Evolutionary conservation across 1,284 basidiomycete species (phyloP), one percentile per base, ranked within the genome.

Genomic region (Malassezia pachydermatis): DNA sequence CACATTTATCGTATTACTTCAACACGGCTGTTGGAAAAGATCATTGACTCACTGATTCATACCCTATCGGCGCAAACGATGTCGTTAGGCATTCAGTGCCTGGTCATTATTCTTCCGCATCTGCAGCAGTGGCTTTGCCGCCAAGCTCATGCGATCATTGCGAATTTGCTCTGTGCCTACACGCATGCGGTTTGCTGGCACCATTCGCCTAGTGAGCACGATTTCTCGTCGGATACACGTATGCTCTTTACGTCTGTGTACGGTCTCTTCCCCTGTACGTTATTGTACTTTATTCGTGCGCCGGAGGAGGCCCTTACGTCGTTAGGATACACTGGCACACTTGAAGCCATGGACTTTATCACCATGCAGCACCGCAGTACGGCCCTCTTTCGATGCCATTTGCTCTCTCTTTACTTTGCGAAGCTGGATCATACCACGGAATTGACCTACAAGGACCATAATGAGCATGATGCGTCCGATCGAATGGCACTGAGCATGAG

Each of bases 251-350:
- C 83, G 6, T 77, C 80, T 47, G 75, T 90, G 57, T 90, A 88
- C 72, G 89, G 86, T 61, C 78, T 90, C 45, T 90, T 84, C 72
- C 87, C 87, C 2, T 84, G 81, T 75, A 88, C 88, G 74, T 75
- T 82, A 38, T 75, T 89, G 49, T 77, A 77, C 51, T 89, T 89
- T 70, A 70, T 88, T 53, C 80, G 80, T 41, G 73, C 75, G 27
- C 84, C 87, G 3, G 75, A 77, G 19, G 72, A 73, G 37, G 86
- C 85, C 62, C 73, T 90, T 19, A 22, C 24, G 27, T 23, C 13
- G n/a, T 24, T 45, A 17, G n/a, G n/a, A n/a, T n/a, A n/a, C n/a
- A n/a, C n/a, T n/a, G 33, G 42, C 11, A 23, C 35, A n/a, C 13
- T 34, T 41, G 75, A 80, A 5, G 78, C 76, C 5, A 72, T 87